These are phyloP conservation scores for Brassica napus DNA, from an alignment of 345 rosid species.

Conservation along the genomic window DNA sequence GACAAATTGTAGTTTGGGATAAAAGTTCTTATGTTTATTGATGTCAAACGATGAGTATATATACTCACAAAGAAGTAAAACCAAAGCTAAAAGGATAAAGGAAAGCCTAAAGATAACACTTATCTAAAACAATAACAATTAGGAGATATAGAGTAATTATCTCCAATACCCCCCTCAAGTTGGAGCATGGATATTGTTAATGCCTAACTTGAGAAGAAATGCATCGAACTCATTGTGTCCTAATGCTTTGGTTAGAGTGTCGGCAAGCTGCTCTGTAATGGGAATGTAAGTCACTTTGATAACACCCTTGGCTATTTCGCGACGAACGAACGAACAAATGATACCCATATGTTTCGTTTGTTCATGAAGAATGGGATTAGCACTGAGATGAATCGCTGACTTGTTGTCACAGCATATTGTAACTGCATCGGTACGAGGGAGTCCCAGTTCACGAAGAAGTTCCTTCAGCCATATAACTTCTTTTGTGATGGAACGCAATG, in stretches of 20 bases:
- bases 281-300: neutral
- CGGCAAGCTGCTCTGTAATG: neutral
- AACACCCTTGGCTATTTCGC: neutral
- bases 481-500: neutral
- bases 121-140: too few relatives aligned
- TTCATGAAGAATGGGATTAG: neutral
- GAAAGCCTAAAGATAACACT: too few relatives aligned
- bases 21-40: too few relatives aligned
- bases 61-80: too few relatives aligned
- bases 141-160: too few relatives aligned
- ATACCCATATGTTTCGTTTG: neutral
- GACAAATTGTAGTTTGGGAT: too few relatives aligned
- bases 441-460: neutral
- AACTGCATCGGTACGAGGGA: neutral
- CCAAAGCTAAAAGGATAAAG: too few relatives aligned
- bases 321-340: neutral
- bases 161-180: constrained; percentile 1
- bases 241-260: neutral
- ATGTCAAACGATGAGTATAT: too few relatives aligned
- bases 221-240: neutral
- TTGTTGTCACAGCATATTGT: neutral
- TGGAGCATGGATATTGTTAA: too few relatives aligned
- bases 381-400: neutral
- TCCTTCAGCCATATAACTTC: neutral
- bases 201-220: too few relatives aligned